Conservation (phyloP, 2,329 filamentous ascomycete genomes). For the Plectosphaerella sp. region DNA sequence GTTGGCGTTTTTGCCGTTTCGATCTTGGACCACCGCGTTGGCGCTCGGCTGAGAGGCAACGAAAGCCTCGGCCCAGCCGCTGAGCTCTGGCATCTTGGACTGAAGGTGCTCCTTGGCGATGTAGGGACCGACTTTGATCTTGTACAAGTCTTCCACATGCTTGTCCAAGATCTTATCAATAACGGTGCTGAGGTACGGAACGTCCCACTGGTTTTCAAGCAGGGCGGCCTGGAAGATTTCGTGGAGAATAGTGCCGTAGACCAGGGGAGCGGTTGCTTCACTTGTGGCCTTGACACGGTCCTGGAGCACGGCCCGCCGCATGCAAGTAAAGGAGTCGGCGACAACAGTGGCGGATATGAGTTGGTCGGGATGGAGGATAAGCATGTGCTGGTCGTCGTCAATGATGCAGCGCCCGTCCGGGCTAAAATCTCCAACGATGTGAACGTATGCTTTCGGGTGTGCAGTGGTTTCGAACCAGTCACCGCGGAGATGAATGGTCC, state of each 20-base stretch:
- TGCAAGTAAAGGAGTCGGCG: constrained; percentile 92
- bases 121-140: constrained; percentile 70
- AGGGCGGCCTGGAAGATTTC: constrained; percentile 93
- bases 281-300: constrained; percentile 91
- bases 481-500: constrained; percentile 71
- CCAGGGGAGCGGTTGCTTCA: constrained; percentile 71
- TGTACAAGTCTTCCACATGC: constrained; percentile 86
- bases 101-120: constrained; percentile 75
- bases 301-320: constrained; percentile 85
- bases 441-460: constrained; percentile 70
- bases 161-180: constrained; percentile 67
- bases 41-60: constrained; percentile 64
- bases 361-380: constrained; percentile 93
- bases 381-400: constrained; percentile 75
- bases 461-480: constrained; percentile 84
- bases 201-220: constrained; percentile 76
- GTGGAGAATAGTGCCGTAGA: constrained; percentile 91
- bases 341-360: constrained; percentile 92
- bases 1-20: constrained; percentile 68
- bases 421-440: constrained; percentile 78
- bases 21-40: constrained; percentile 72
- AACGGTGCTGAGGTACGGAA: constrained; percentile 57
- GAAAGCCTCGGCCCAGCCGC: constrained; percentile 79
- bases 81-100: constrained; percentile 78
- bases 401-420: constrained; percentile 69